Base-by-base conservation (phyloP, 1,284 basidiomycete genomes). In the Ustilago bromivora region DNA sequence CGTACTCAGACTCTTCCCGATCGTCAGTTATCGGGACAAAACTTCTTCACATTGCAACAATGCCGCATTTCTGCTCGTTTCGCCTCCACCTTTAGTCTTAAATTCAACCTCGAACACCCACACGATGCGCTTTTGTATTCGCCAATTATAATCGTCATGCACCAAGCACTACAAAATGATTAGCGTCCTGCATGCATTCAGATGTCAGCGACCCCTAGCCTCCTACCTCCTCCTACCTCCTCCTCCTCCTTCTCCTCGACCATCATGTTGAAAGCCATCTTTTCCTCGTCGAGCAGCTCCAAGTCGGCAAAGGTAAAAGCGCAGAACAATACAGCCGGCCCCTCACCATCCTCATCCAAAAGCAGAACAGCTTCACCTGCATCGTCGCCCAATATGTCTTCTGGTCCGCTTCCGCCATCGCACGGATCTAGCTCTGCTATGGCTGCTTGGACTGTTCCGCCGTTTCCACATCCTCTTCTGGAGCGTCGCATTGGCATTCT, bases 391-490 rank as follows among this genome's bases (percentile, higher is more conserved):
- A 55, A 10, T 4, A 36, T 73, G 57, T 40, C 57, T 4, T 65
- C 71, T 7, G 13, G 15, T 0, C 66, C 71, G 9, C 59, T 66
- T 5, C 46, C 51, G 1, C 72, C 59, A 17, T 55, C 72, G 15
- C 66, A 63, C 10, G 53, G 31, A 11, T 69, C 72, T 10, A 69
- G 66, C 66, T 70, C 72, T 23, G 52, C 52, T n/a, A 68, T 63
- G 61, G 54, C 76, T 15, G 53, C 60, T n/a, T 78, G 69, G 69
- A 54, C 67, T n/a, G 56, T 81, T 4, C 78, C 80, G 12, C 78
- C 78, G 1, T 80, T 80, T 31, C 76, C 80, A 0, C 71, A 81
- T 38, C 76, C 78, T 1, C 60, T 78, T 19, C 80, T 76, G 3
- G 78, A 81, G 46, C 60, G 76, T 17, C 60, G 61, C 7, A 61